phyloP scores from a whole-genome alignment of 2,329 filamentous ascomycete genomes.

The Neofusicoccum sp. region DNA sequence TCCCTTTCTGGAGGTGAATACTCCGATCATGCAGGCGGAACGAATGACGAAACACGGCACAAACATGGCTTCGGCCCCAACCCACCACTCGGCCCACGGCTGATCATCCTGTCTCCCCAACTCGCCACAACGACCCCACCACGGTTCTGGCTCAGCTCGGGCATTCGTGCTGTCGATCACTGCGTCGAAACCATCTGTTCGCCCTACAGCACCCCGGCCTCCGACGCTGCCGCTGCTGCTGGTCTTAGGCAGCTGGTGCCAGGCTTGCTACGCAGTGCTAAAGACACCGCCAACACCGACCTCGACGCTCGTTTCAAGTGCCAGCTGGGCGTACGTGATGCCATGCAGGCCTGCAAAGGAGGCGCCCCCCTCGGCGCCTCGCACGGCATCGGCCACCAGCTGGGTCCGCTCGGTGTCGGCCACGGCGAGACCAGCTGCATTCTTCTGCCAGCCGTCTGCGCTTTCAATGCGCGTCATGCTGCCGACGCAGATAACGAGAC shows the following conservation, averaged over 20 bases:
- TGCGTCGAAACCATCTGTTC: slow-evolving; percentile 60
- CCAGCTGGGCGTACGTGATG: slow-evolving; percentile 55
- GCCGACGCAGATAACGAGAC: slow-evolving; percentile 27
- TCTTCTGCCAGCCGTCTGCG: slow-evolving; percentile 58
- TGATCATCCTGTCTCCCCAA: slow-evolving; percentile 61
- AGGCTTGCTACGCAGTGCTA: slow-evolving; percentile 46
- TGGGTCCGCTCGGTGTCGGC: slow-evolving; percentile 57
- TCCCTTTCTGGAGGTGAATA: slow-evolving; percentile 48
- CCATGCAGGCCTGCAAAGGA: slow-evolving; percentile 52
- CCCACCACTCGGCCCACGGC: slow-evolving; percentile 44
- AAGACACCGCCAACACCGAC: slow-evolving; percentile 44
- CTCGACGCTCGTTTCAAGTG: slow-evolving; percentile 50
- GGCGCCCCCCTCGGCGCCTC: slow-evolving; percentile 44
- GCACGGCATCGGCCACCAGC: slow-evolving; percentile 48
- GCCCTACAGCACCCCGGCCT: slow-evolving; percentile 33
- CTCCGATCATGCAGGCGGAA: slow-evolving; percentile 43
- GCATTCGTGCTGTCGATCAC: slow-evolving; percentile 59
- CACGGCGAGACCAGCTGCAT: slow-evolving; percentile 65
- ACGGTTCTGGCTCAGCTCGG: slow-evolving; percentile 60
- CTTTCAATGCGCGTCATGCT: slow-evolving; percentile 50
- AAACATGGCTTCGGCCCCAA: slow-evolving; percentile 31
- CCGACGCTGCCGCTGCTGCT: slow-evolving; percentile 40
- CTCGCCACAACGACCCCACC: slow-evolving; percentile 55
- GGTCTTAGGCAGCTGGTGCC: slow-evolving; percentile 49
- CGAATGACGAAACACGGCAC: slow-evolving; percentile 33